A percentile compares a stretch with the other conserved stretches of the same genome.
phyloP scores from a whole-genome alignment of 495 filamentous ascomycete genomes.

The Daldinia decipiens region DNA sequence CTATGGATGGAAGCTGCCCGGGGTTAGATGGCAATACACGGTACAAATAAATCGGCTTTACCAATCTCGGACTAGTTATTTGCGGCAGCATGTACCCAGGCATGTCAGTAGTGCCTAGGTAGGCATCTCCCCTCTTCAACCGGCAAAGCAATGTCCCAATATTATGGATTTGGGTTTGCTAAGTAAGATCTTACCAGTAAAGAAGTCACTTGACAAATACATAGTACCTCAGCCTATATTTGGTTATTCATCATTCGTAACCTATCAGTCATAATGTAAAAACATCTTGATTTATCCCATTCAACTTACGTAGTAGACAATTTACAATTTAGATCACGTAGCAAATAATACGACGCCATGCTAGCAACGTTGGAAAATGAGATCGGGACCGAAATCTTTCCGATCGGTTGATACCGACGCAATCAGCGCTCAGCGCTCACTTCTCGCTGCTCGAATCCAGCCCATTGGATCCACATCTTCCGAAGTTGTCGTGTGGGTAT shows the following conservation, averaged over 20 bases:
- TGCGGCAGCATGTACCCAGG: constrained; percentile 2
- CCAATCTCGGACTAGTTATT: constrained; percentile 17
- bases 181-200: constrained; percentile 5
- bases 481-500: constrained; percentile 14
- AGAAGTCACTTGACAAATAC: background rate
- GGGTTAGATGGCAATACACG: background rate
- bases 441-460: constrained; percentile 23
- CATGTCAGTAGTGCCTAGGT: too few species aligned
- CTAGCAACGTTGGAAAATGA: background rate
- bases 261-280: background rate
- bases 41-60: constrained; percentile 6
- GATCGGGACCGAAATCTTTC: constrained; percentile 37
- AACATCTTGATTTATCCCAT: background rate
- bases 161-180: constrained; percentile 25
- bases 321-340: too few species aligned
- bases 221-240: too few species aligned
- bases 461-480: constrained; percentile 29
- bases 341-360: too few species aligned
- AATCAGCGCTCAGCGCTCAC: constrained; percentile 39
- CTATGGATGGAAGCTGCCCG: too few species aligned
- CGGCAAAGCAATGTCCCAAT: constrained; percentile 6
- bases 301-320: too few species aligned
- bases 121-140: constrained; percentile 6
- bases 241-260: background rate
- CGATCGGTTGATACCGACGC: constrained; percentile 39